Percentiles rank a stretch among this genome's conserved stretches.
phyloP scores from a whole-genome alignment of 1,139 yeast species.

The Cylindricascospora bacillispora region DNA sequence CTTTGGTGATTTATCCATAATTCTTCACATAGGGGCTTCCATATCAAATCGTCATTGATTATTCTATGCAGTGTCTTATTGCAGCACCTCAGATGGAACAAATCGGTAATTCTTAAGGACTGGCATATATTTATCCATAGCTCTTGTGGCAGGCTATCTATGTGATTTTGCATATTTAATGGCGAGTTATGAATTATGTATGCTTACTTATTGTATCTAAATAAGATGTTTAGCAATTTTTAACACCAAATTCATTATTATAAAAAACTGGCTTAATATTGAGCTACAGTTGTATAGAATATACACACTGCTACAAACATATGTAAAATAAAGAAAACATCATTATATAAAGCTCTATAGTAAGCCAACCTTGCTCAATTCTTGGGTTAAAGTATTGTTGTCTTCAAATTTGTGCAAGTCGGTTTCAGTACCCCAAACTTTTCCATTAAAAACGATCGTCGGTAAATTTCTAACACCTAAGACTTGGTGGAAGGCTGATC shows the following conservation, averaged over 20 bases:
- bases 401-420: conserved; percentile 37
- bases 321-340: too few species aligned
- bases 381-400: conserved; percentile 31
- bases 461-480: conserved; percentile 65
- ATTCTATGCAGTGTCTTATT: conserved; percentile 1
- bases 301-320: too few species aligned
- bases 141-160: too few species aligned
- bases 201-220: too few species aligned
- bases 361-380: conserved; percentile 34
- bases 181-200: too few species aligned
- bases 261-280: too few species aligned
- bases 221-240: too few species aligned
- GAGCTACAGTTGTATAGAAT: too few species aligned
- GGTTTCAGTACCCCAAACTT: conserved; percentile 45
- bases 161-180: too few species aligned
- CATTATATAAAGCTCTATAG: too few species aligned
- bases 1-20: neutral
- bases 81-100: neutral
- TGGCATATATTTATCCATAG: conserved; percentile 1
- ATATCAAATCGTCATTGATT: neutral
- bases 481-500: conserved; percentile 46
- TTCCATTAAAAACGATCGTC: conserved; percentile 52
- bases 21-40: conserved; percentile 1
- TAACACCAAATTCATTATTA: too few species aligned
- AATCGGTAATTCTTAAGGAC: neutral